Base-by-base conservation (phyloP, 1,139 yeast genomes). In the Blastobotrys malaysiensis region DNA sequence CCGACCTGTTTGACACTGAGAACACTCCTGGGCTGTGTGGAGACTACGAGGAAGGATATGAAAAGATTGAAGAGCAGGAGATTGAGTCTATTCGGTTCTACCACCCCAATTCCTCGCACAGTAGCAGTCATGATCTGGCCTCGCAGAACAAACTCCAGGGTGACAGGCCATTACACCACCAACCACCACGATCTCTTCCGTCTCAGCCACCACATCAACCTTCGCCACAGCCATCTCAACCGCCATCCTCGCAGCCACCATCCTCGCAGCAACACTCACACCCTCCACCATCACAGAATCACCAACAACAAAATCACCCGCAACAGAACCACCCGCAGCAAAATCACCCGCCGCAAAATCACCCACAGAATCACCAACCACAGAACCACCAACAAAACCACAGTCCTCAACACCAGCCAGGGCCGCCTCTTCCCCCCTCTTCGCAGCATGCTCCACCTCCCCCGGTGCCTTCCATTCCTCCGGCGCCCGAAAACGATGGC, bases 1-100 rank as follows among this genome's bases (percentile, higher is more conserved):
- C 58, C 19, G 59, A 57, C 7, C 52, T 64, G 39, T 61, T 64
- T 47, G 54, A 18, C 22, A 50, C 51, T 13, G 49, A 51, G 1
- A 31, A n/a, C 16, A 55, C 57, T 1, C 57, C 57, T 2, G 57
- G 57, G 2, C 45, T 55, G 22, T 52, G 53, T 43, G 57, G 57
- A 9, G 54, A 31, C 9, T 47, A 50, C 48, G 55, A 53, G 11
- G 39, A 44, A 2, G 55, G 51, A 13, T 50, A 49, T 24, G 51
- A 46, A 20, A 31, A 31, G 39, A n/a, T 31, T n/a, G 46, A 27
- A 18, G 51, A 46, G 16, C 45, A 39, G 16, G 31, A 48, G 20
- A n/a, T 14, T 26, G 43, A 49, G 31, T 22, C 31, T 2, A 31
- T 31, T 3, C 39, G 16, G 39, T 31, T 31, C 16, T 31, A 31